These are phyloP conservation scores for Diplosphaera chodatii DNA, from an alignment of 139 green algal genomes.

Conservation along the genomic window DNA sequence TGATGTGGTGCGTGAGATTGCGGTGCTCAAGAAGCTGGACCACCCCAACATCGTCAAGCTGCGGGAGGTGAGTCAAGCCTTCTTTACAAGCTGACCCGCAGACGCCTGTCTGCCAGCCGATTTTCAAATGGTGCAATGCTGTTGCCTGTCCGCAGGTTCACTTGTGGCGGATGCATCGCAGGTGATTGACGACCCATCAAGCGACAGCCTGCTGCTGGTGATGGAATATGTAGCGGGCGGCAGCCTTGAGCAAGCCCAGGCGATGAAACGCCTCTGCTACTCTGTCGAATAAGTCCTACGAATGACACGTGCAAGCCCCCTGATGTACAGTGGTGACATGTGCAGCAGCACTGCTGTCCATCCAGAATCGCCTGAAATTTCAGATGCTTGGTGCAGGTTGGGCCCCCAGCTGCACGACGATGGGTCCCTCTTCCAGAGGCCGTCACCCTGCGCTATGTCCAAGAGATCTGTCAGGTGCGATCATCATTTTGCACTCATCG, in stretches of 20 bases:
- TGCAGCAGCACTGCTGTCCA: too few species aligned
- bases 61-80: too few species aligned
- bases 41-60: conserved; percentile 82
- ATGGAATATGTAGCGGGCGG: conserved; percentile 81
- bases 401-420: conserved; percentile 20
- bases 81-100: too few species aligned
- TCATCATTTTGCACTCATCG: background rate
- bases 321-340: too few species aligned
- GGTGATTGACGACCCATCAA: conserved; percentile 45
- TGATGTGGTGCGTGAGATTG: conserved; percentile 46
- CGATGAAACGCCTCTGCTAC: too few species aligned
- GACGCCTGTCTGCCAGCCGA: too few species aligned
- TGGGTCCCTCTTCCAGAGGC: conserved; percentile 45
- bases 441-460: conserved; percentile 45
- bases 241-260: conserved; percentile 37
- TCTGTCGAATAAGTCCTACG: too few species aligned
- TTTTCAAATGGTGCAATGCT: too few species aligned
- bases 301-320: too few species aligned
- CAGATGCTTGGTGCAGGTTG: too few species aligned
- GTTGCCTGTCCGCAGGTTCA: too few species aligned
- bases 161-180: background rate
- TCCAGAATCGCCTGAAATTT: too few species aligned
- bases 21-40: conserved; percentile 62
- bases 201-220: conserved; percentile 76
- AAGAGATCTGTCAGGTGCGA: conserved; percentile 27